Evolutionary conservation across 2,329 filamentous ascomycete genomes (phyloP), one percentile per base, ranked within the genome.

Genomic region (Microcyclospora pomicola): DNA sequence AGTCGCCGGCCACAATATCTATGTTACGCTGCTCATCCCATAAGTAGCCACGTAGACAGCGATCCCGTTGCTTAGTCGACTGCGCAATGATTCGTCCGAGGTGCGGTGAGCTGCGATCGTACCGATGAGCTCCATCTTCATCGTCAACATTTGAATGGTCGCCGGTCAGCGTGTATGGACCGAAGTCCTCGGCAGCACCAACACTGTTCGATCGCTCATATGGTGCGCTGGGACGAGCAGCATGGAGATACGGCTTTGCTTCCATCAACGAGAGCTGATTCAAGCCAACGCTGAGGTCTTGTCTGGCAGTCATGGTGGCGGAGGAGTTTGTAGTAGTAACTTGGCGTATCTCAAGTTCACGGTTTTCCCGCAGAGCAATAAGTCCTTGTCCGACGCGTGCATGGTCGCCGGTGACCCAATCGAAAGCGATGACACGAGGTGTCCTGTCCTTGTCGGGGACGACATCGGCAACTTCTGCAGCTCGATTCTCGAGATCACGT

Each of bases 1-100:
- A 73, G 50, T 87, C 78, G 42, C 84, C 80, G 5, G 69, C 65
- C 1, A 82, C 69, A n/a, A 87, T 71, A 5, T 68, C 61, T 43
- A 72, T 71, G 50, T 91, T 91, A 34, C 65, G 70, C 12, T 62
- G 59, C 41, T 75, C 76, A 49, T 86, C 65, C 34, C 77, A 65
- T 6, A 64, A 58, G 43, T 71, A 71, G 12, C 67, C 75, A 50
- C 72, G 71, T 41, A 65, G 63, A 49, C 73, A 77, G 11, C 75
- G 66, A 44, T 66, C 58, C 32, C 66, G 65, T 33, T 66, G 63
- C 5, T 70, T 53, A 2, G 62, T 61, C 1, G 46, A 38, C 15
- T 45, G 36, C 9, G 53, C 45, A 9, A 55, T 39, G 12, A 55
- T 27, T 15, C 37, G 39, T 10, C 43, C 33, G 5, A 56, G 30